Evolutionary conservation across 768 basidiomycete genomes (phyloP), one percentile per base, ranked within the genome.

Genomic region (Xerocomus brunneocitrinus): DNA sequence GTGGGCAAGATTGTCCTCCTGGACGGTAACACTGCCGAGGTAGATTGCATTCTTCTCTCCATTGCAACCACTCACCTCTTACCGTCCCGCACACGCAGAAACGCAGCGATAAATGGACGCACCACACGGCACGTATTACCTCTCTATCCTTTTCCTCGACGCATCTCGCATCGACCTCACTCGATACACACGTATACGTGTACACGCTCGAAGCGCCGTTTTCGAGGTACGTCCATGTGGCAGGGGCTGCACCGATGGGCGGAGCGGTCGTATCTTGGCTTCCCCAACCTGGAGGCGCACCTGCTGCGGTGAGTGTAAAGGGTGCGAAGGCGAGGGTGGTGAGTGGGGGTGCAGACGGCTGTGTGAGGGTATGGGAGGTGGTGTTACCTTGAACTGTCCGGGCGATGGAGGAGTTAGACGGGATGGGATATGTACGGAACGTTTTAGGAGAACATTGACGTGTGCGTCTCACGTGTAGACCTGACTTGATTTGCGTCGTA

Each of bases 141-240:
- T 82, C 89, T 9, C 76, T 98, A 9, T 55, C 66, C 2, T 69
- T 69, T 52, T 50, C 47, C 6, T 13, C 53, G 42, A 76, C 77
- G 56, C 84, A 94, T 63, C 80, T 89, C 57, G 94, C 85, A 10
- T 93, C 92, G 4, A 93, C 87, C 10, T 91, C 92, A 19, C 77
- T 95, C n/a, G 95, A 98, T 67, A 95, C 94, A 30, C 82, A 92
- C 59, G 82, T 95, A 5, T 97, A 93, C 63, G 72, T 98, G 25
- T 98, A 90, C 84, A 84, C 85, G 58, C 82, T 91, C 30, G 73
- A 73, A 41, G 79, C 82, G 63, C 84, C 86, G 8, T 71, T 82
- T 67, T 60, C 58, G 24, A 84, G 79, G 69, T 89, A 88, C 59
- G 82, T 93, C 34, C 78, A 84, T 27, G 84, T 98, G 67, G 87